A percentile compares a stretch with the other conserved stretches of the same genome.
Evolutionary conservation across 768 basidiomycete genomes (phyloP).

Genomic region (Amanita exitialis): DNA sequence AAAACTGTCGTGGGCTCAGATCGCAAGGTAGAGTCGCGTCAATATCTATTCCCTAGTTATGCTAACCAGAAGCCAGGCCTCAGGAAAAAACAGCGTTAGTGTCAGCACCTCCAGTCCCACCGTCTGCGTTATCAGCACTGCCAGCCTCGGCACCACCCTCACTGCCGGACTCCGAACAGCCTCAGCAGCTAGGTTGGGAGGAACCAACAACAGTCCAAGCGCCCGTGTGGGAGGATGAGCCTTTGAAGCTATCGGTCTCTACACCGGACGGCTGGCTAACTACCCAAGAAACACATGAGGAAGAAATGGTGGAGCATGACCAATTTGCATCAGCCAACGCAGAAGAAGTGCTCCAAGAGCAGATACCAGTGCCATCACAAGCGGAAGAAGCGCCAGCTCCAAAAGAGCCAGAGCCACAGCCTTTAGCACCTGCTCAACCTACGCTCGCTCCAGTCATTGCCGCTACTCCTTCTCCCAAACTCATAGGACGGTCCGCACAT

Average conservation of each 20-base stretch:
- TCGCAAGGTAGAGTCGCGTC: conserved; percentile 48
- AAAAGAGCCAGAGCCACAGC: conserved; percentile 17
- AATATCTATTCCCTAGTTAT: not conserved
- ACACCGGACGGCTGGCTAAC: conserved; percentile 25
- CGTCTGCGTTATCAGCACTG: conserved; percentile 21
- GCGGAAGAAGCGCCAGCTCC: not conserved
- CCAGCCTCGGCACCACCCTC: not conserved
- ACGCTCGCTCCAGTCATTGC: conserved; percentile 24
- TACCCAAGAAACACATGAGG: conserved; percentile 13
- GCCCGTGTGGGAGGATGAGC: conserved; percentile 67
- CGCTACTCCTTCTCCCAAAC: conserved; percentile 38
- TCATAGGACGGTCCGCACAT: conserved; percentile 48
- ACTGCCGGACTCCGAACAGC: conserved; percentile 16
- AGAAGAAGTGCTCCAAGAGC: not conserved
- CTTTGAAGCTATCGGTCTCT: conserved; percentile 23
- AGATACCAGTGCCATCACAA: not conserved
- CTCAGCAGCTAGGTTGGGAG: conserved; percentile 44
- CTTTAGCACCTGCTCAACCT: conserved; percentile 17
- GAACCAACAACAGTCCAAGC: conserved; percentile 63
- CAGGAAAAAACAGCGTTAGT: conserved; percentile 52
- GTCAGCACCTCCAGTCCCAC: conserved; percentile 24
- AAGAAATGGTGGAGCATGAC: conserved; percentile 12
- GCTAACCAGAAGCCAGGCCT: conserved; percentile 25
- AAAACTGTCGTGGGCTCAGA: conserved; percentile 80
- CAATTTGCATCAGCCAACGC: conserved; percentile 9